These are phyloP conservation scores for Tetracentron sinense DNA, from an alignment of 164 flowering plant genomes.

Conservation along the genomic window DNA sequence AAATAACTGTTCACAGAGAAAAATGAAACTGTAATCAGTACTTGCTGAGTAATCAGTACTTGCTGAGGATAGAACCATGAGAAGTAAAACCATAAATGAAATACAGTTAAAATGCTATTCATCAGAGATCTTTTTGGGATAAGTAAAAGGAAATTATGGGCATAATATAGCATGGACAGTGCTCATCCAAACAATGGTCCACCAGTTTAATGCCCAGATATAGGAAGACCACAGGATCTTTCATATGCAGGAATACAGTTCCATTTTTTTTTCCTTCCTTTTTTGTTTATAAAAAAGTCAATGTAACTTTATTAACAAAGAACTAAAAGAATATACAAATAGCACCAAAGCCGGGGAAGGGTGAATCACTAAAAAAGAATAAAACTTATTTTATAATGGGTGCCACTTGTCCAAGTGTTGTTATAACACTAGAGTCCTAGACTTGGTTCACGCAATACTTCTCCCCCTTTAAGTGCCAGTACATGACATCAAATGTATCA, in stretches of 20 bases:
- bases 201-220: too few relatives aligned
- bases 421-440: background rate
- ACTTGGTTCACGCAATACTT: too few relatives aligned
- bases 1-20: slow-evolving; percentile 47
- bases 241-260: too few relatives aligned
- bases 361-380: background rate
- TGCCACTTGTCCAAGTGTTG: background rate
- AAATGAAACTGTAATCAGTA: slow-evolving; percentile 4
- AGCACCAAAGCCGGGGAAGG: background rate
- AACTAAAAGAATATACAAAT: background rate
- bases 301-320: background rate
- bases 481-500: background rate
- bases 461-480: background rate
- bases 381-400: background rate
- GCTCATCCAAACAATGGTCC: too few relatives aligned
- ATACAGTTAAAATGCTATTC: background rate
- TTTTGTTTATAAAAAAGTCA: too few relatives aligned
- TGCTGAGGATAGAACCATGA: background rate
- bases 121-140: background rate
- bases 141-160: too few relatives aligned
- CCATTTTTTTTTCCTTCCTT: too few relatives aligned
- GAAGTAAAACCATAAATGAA: background rate
- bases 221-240: too few relatives aligned
- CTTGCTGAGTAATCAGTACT: background rate
- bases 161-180: too few relatives aligned